Evolutionary conservation across 352 stramenopile genomes (phyloP).

Genomic region (Pythium aphanidermatum): DNA sequence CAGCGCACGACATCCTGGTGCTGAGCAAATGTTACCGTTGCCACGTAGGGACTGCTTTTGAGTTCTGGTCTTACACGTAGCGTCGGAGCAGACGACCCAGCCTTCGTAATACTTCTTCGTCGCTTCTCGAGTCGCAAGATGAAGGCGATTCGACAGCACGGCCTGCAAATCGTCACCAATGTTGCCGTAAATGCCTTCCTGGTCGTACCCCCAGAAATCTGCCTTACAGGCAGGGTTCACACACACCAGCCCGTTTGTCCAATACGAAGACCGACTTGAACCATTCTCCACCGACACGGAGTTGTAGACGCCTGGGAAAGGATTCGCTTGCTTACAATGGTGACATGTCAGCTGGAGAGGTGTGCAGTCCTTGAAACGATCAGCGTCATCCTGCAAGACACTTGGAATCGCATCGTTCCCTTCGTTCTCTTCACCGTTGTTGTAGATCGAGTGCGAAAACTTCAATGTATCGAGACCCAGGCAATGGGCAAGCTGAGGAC

Average conservation of each 20-base stretch:
- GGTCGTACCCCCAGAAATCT: conserved; percentile 80
- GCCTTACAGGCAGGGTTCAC: conserved; percentile 56
- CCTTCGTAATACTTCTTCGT: conserved; percentile 88
- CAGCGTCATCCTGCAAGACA: conserved; percentile 79
- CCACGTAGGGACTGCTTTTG: conserved; percentile 93
- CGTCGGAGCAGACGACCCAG: conserved; percentile 92
- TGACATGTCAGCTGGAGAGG: conserved; percentile 72
- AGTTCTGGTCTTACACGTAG: conserved; percentile 91
- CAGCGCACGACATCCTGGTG: conserved; percentile 87
- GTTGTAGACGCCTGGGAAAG: conserved; percentile 71
- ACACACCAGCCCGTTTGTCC: conserved; percentile 54
- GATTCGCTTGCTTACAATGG: conserved; percentile 50
- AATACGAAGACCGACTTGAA: conserved; percentile 10
- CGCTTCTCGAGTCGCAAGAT: conserved; percentile 70
- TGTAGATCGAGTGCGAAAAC: conserved; percentile 85
- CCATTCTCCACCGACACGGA: conserved; percentile 10
- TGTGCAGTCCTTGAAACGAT: conserved; percentile 86
- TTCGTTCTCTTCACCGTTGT: conserved; percentile 83
- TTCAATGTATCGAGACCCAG: conserved; percentile 95
- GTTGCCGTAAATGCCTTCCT: conserved; percentile 67
- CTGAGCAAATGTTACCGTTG: conserved; percentile 91
- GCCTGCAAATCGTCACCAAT: conserved; percentile 67
- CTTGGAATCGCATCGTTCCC: conserved; percentile 82
- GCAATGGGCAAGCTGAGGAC: conserved; percentile 92
- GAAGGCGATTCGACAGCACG: conserved; percentile 79